Conservation (phyloP, 768 basidiomycete genomes). For the Pisolithus tinctorius region DNA sequence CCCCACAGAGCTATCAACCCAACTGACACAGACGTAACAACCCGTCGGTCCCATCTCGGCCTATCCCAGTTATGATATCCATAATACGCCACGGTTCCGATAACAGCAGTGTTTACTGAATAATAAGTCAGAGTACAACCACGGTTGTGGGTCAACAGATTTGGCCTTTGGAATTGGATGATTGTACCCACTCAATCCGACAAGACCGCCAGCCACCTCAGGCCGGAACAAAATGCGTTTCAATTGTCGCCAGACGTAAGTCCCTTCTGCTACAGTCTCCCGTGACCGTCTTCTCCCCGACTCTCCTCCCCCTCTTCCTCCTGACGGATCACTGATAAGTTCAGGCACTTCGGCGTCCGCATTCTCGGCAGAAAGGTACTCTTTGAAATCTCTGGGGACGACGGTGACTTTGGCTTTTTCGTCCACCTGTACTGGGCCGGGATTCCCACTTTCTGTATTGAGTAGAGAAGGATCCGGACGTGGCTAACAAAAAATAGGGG, state of each 20-base stretch:
- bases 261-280: conserved; percentile 44
- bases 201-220: conserved; percentile 62
- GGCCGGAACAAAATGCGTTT: conserved; percentile 57
- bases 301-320: no score
- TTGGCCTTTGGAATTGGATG: neutral
- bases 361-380: no score
- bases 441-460: no score
- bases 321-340: no score
- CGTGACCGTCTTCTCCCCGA: conserved; percentile 28
- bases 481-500: no score
- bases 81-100: conserved; percentile 58
- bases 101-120: conserved; percentile 55
- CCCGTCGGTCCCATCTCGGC: conserved; percentile 56
- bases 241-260: conserved; percentile 44
- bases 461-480: no score
- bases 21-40: conserved; percentile 49
- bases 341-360: no score
- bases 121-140: neutral
- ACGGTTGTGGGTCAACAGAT: conserved; percentile 29
- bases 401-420: no score
- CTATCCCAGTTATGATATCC: conserved; percentile 61
- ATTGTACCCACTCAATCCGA: conserved; percentile 53
- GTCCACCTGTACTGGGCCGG: no score
- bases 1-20: conserved; percentile 57
- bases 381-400: no score